Evolutionary conservation across 208 protist species (phyloP), one percentile per base, ranked within the genome.

Genomic region (Trypanosoma mega): DNA sequence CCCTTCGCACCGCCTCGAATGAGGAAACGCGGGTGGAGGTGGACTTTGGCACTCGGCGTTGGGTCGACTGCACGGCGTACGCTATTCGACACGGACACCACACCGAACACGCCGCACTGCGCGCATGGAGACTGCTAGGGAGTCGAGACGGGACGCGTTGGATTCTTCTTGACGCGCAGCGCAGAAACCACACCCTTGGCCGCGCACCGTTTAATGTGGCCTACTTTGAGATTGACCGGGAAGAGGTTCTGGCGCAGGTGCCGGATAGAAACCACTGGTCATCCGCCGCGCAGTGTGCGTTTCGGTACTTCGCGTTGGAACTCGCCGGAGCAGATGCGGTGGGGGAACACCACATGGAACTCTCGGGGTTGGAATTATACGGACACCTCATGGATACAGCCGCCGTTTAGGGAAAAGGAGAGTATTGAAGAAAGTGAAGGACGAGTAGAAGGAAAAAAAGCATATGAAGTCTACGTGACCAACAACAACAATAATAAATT

Each of bases 301-400:
- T 68, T 68, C 47, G 61, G n/a, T 68, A 60, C 50, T 41, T 68
- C 18, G 41, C 44, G 16, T 31, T 68, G 20, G 61, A 68, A n/a
- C 14, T 53, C 26, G 29, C 37, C 0, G 61, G 61, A 34, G 31
- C 43, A 23, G 53, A 68, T 58, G 61, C 53, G 6, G 43, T 59
- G 23, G 61, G 61, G 0, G 34, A 68, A 23, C 16, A 59, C 33
- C 61, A 68, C 33, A 16, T 68, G n/a, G 61, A 68, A 53, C 31
- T 68, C 7, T 56, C 49, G 3, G 61, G 61, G 24, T 37, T 68
- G 21, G 61, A 68, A 29, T 33, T 68, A 4, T 68, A 68, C 37
- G 61, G 61, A 29, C 34, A 26, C 34, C 46, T 63, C 3, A 47
- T 63, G 12, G 30, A 45, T 30, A 63, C 47, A 39, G 6, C 34